phyloP scores from a whole-genome alignment of 495 filamentous ascomycete genomes.

The Bryoglossum gracile region DNA sequence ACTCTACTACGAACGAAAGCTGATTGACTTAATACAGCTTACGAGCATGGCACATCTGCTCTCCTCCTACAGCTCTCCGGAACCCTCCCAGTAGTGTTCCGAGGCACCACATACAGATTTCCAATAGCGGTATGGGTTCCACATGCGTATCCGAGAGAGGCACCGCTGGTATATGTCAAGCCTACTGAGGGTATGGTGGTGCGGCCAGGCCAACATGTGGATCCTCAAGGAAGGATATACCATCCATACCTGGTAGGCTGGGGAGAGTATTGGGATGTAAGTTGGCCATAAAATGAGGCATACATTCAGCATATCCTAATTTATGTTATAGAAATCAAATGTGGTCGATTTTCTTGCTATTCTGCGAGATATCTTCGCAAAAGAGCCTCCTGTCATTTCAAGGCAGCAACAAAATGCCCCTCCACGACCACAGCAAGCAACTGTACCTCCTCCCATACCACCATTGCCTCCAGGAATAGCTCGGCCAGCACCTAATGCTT shows the following conservation, averaged over 20 bases:
- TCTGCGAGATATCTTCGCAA: slow-evolving; percentile 80
- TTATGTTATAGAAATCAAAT: slow-evolving; percentile 58
- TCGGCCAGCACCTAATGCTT: slow-evolving; percentile 10
- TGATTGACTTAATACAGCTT: slow-evolving; percentile 49
- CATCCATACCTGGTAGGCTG: slow-evolving; percentile 92
- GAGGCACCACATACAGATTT: slow-evolving; percentile 84
- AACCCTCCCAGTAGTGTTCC: slow-evolving; percentile 80
- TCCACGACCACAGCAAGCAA: slow-evolving; percentile 35
- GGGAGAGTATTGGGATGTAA: slow-evolving; percentile 84
- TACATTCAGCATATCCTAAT: slow-evolving; percentile 21
- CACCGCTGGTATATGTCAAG: slow-evolving; percentile 81
- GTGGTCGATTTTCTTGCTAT: slow-evolving; percentile 75
- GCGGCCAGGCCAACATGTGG: slow-evolving; percentile 87
- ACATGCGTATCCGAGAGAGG: slow-evolving; percentile 77
- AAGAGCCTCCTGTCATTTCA: slow-evolving; percentile 84
- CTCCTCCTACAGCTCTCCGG: slow-evolving; percentile 82
- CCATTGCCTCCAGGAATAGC: slow-evolving; percentile 59
- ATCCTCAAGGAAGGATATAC: slow-evolving; percentile 88
- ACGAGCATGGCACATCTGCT: slow-evolving; percentile 79
- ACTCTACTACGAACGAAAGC: neutral
- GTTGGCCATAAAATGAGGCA: slow-evolving; percentile 24
- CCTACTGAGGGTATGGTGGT: slow-evolving; percentile 86
- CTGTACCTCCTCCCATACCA: slow-evolving; percentile 57
- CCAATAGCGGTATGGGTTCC: slow-evolving; percentile 95
- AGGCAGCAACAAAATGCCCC: slow-evolving; percentile 50